A percentile compares a stretch with the other conserved stretches of the same genome.
Conservation (phyloP, 2,329 filamentous ascomycete species). For the Apiospora malaysiana region DNA sequence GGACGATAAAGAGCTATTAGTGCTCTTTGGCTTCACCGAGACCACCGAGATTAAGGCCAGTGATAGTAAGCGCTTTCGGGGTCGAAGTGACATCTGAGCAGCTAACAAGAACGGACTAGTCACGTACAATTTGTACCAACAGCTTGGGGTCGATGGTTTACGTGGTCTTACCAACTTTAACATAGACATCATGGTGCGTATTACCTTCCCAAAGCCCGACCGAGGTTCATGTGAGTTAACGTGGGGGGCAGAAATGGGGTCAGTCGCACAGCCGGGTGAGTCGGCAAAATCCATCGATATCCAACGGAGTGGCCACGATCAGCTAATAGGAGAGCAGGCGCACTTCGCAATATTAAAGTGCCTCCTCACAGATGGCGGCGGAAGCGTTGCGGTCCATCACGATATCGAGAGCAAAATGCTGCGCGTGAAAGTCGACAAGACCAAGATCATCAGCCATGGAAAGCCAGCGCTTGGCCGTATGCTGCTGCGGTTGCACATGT, state of each 20-base stretch:
- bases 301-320: not conserved
- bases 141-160: constrained; percentile 48
- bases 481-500: constrained; percentile 65
- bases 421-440: constrained; percentile 60
- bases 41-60: constrained; percentile 42
- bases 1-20: constrained; percentile 48
- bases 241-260: not conserved
- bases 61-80: constrained; percentile 40
- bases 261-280: not conserved
- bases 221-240: not conserved
- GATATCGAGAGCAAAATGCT: constrained; percentile 52
- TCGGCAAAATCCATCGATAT: not conserved
- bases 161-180: constrained; percentile 47
- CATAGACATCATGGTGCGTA: constrained; percentile 39
- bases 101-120: constrained; percentile 33
- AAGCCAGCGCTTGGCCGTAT: constrained; percentile 64
- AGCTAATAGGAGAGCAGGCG: constrained; percentile 51
- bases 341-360: constrained; percentile 67
- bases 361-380: constrained; percentile 58
- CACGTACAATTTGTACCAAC: constrained; percentile 48
- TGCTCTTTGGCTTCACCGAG: constrained; percentile 48
- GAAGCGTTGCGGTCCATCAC: constrained; percentile 58
- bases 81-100: not conserved
- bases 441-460: constrained; percentile 60
- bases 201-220: not conserved